Percentiles rank a stretch among this genome's conserved stretches.
Conservation (phyloP, 768 basidiomycete genomes). For the Suillus brevipes region DNA sequence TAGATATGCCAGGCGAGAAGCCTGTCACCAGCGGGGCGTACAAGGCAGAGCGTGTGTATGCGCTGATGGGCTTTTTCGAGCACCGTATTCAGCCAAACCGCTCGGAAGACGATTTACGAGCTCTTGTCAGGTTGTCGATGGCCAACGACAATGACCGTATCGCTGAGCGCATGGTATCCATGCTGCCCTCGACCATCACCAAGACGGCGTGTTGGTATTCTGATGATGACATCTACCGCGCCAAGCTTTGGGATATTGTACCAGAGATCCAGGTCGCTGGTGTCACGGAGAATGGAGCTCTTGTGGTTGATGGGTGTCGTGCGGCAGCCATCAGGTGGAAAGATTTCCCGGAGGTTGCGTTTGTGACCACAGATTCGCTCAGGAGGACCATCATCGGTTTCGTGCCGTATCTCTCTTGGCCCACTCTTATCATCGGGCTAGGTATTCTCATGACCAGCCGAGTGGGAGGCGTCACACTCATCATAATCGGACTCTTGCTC, state of each 20-base stretch:
- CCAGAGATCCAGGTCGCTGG: slow-evolving; percentile 23
- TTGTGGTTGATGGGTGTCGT: slow-evolving; percentile 21
- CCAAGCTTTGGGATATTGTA: slow-evolving; percentile 21
- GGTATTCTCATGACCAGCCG: neutral
- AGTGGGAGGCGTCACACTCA: slow-evolving; percentile 4
- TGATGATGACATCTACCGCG: slow-evolving; percentile 16
- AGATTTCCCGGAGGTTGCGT: slow-evolving; percentile 17
- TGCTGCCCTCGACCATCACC: slow-evolving; percentile 12
- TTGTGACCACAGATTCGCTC: slow-evolving; percentile 13
- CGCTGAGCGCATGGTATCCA: slow-evolving; percentile 23
- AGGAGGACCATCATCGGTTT: slow-evolving; percentile 9
- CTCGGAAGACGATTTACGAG: slow-evolving; percentile 16
- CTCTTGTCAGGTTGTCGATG: slow-evolving; percentile 22
- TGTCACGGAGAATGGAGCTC: slow-evolving; percentile 16
- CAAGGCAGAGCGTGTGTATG: slow-evolving; percentile 21
- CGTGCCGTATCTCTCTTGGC: slow-evolving; percentile 16
- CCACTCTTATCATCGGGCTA: slow-evolving; percentile 9
- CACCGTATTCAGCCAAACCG: slow-evolving; percentile 19
- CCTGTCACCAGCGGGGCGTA: slow-evolving; percentile 10
- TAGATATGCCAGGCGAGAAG: neutral
- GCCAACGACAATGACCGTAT: slow-evolving; percentile 25
- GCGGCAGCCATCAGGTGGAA: slow-evolving; percentile 24
- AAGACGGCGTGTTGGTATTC: slow-evolving; percentile 18
- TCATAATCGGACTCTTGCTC: slow-evolving; percentile 4
- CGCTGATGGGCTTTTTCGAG: slow-evolving; percentile 26